These are phyloP conservation scores for Saprolegnia parasitica DNA, from an alignment of 352 stramenopile genomes.

Conservation along the genomic window DNA sequence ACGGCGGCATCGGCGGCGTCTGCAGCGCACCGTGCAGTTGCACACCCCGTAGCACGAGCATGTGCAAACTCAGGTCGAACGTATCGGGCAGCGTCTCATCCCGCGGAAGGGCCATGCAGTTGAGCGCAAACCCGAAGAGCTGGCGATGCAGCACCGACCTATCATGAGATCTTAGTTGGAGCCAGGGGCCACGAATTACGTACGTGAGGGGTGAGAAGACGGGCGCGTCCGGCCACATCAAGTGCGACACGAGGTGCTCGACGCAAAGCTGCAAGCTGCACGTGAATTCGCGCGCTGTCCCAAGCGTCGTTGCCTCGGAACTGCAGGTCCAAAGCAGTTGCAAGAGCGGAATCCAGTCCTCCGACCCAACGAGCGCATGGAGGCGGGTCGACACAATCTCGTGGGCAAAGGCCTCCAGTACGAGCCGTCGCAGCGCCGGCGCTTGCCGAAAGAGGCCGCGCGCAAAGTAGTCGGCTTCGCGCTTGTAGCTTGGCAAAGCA, in stretches of 20 bases:
- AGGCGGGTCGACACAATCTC: neutral
- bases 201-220: neutral
- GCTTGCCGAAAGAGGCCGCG: conserved; percentile 17
- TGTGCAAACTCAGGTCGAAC: neutral
- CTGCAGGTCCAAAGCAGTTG: conserved; percentile 16
- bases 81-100: neutral
- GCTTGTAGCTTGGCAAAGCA: neutral
- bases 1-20: neutral
- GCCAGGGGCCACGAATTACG: too few species aligned
- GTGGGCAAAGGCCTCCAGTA: neutral
- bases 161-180: too few species aligned
- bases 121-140: neutral
- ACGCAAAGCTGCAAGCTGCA: conserved; percentile 12
- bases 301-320: neutral
- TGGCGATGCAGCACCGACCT: conserved; percentile 22
- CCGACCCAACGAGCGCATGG: neutral
- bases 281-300: neutral
- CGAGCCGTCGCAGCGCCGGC: neutral
- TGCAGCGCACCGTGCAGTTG: neutral
- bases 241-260: neutral
- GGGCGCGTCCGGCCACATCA: neutral
- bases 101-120: neutral
- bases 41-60: conserved; percentile 13
- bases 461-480: conserved; percentile 20
- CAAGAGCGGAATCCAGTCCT: conserved; percentile 15